These are phyloP conservation scores for Plantago rigida DNA, from an alignment of 305 asterid species.

Conservation along the genomic window DNA sequence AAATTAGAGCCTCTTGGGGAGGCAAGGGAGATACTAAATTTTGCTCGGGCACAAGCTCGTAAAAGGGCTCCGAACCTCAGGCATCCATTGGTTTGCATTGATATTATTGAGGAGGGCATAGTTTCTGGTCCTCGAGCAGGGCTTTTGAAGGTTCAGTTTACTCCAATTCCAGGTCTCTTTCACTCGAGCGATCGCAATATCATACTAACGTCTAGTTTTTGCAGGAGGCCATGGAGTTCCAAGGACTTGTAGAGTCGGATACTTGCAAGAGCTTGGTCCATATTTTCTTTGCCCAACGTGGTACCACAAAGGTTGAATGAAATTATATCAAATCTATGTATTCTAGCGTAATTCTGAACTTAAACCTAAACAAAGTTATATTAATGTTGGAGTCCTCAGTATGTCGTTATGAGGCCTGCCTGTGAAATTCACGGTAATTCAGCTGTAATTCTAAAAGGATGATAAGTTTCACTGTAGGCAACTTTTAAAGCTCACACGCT, in stretches of 20 bases:
- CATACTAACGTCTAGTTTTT: slow-evolving; percentile 19
- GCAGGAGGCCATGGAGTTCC: slow-evolving; percentile 65
- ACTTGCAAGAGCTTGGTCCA: slow-evolving; percentile 81
- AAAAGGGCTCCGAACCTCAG: slow-evolving; percentile 61
- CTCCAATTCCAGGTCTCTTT: neutral
- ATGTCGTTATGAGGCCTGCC: no score
- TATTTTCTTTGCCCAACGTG: slow-evolving; percentile 76
- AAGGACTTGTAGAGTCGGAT: slow-evolving; percentile 52
- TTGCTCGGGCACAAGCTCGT: slow-evolving; percentile 63
- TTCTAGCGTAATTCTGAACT: no score
- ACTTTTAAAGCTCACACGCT: no score
- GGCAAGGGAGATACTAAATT: slow-evolving; percentile 44
- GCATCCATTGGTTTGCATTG: slow-evolving; percentile 84
- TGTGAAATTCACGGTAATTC: no score
- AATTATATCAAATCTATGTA: neutral
- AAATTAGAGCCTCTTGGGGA: slow-evolving; percentile 70
- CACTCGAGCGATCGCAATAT: neutral
- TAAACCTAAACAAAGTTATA: no score
- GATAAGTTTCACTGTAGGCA: no score
- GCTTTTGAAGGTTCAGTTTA: slow-evolving; percentile 48
- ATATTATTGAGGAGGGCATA: slow-evolving; percentile 77
- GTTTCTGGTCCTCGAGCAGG: slow-evolving; percentile 84
- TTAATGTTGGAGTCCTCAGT: no score
- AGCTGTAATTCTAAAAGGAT: no score
- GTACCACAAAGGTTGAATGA: slow-evolving; percentile 62